phyloP scores from a whole-genome alignment of 257 asterid species.

The Penstemon davidsonii region DNA sequence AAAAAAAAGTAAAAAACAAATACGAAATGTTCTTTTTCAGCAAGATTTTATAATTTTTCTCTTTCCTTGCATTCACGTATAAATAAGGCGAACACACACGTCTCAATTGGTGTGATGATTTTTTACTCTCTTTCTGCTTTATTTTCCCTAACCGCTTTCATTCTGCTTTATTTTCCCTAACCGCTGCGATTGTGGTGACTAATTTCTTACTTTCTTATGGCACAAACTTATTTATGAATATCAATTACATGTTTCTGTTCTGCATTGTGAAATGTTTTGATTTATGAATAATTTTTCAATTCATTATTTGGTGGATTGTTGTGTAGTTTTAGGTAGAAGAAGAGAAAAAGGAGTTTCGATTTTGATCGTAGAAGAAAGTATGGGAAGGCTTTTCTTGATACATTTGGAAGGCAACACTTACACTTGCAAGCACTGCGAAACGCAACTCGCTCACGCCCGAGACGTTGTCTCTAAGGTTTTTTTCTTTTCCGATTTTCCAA shows the following conservation, averaged over 20 bases:
- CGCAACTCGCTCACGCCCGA: too few relatives aligned
- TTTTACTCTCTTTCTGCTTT: constrained; percentile 13
- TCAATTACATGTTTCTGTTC: background rate
- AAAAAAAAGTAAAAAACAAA: background rate
- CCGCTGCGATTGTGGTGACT: constrained; percentile 36
- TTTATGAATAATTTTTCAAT: background rate
- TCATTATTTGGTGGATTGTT: constrained; percentile 5
- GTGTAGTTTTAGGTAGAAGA: constrained; percentile 24
- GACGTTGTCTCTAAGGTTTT: too few relatives aligned
- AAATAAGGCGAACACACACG: constrained; percentile 27
- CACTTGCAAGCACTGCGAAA: too few relatives aligned
- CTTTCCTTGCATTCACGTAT: constrained; percentile 16
- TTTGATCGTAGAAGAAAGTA: constrained; percentile 20
- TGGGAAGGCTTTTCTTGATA: background rate
- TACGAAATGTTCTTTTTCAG: background rate
- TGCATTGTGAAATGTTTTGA: constrained; percentile 15
- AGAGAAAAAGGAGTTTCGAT: constrained; percentile 23
- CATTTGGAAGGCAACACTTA: too few relatives aligned
- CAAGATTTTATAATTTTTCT: constrained; percentile 6
- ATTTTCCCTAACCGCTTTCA: background rate
- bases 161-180: constrained; percentile 15
- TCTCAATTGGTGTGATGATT: constrained; percentile 22
- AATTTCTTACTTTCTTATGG: background rate
- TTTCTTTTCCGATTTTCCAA: too few relatives aligned
- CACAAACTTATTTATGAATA: constrained; percentile 6